A percentile compares a stretch with the other conserved stretches of the same genome.
These are phyloP conservation scores for Acanthamoeba comandoni DNA, from an alignment of 208 protist species.

Conservation along the genomic window DNA sequence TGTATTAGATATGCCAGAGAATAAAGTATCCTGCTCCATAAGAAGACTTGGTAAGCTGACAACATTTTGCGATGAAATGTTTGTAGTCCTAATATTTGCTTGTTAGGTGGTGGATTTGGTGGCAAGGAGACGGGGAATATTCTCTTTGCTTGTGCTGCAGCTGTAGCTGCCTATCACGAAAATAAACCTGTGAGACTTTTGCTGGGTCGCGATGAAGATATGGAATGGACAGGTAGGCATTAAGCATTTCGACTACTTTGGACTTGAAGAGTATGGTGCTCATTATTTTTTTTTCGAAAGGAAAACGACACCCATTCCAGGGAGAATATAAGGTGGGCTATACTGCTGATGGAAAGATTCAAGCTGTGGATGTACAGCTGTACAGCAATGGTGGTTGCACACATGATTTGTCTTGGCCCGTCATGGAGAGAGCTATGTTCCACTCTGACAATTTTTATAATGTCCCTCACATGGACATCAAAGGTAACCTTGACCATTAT, in stretches of 20 bases:
- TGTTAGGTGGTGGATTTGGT: constrained; percentile 50
- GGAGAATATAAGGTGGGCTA: constrained; percentile 87
- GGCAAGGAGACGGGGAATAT: constrained; percentile 86
- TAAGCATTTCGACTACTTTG: too few species aligned
- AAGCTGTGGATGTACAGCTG: constrained; percentile 79
- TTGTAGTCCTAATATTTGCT: too few species aligned
- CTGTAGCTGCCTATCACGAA: constrained; percentile 87
- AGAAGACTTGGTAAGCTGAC: too few species aligned
- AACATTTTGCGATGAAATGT: too few species aligned
- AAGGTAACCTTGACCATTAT: too few species aligned
- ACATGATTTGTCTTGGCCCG: constrained; percentile 85
- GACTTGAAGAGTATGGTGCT: too few species aligned
- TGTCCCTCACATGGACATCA: constrained; percentile 85
- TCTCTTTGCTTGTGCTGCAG: constrained; percentile 81
- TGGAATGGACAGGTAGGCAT: constrained; percentile 88
- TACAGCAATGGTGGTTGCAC: constrained; percentile 89
- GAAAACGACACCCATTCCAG: constrained; percentile 87
- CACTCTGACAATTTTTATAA: constrained; percentile 91
- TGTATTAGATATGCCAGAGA: constrained; percentile 43
- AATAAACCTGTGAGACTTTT: constrained; percentile 86
- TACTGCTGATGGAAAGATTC: constrained; percentile 81
- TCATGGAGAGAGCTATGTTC: constrained; percentile 89
- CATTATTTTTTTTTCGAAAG: too few species aligned
- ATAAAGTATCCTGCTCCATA: constrained; percentile 61
- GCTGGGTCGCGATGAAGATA: constrained; percentile 89